Conservation (phyloP, 1,284 basidiomycete species). For the Cryptococcus amylolentus region DNA sequence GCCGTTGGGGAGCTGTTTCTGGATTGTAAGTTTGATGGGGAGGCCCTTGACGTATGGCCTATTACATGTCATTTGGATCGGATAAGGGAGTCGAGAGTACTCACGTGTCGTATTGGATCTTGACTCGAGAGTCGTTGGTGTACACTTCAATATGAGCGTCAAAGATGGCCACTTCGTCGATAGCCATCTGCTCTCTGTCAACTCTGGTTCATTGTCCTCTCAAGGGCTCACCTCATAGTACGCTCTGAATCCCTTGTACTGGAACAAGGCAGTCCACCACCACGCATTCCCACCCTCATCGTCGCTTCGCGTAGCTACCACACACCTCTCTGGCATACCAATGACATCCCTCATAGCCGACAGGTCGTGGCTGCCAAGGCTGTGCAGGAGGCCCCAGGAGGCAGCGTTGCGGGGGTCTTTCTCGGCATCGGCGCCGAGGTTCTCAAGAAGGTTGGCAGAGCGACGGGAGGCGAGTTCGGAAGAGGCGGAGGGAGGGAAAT, state of each 20-base stretch:
- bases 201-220: constrained; percentile 11
- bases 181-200: constrained; percentile 35
- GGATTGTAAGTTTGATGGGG: constrained; percentile 46
- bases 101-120: constrained; percentile 50
- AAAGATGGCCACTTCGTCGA: constrained; percentile 49
- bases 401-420: constrained; percentile 25
- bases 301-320: constrained; percentile 25
- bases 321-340: constrained; percentile 42
- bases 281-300: constrained; percentile 20
- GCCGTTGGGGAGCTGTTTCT: constrained; percentile 33
- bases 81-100: constrained; percentile 6
- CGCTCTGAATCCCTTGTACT: constrained; percentile 36
- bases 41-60: constrained; percentile 51
- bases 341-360: constrained; percentile 51
- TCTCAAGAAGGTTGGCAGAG: constrained; percentile 22
- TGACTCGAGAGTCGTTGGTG: constrained; percentile 46
- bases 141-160: constrained; percentile 52
- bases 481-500: constrained; percentile 28
- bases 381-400: constrained; percentile 42
- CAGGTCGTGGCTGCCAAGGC: constrained; percentile 48
- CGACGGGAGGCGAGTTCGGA: constrained; percentile 19
- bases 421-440: constrained; percentile 24
- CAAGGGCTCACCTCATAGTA: constrained; percentile 39
- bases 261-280: constrained; percentile 28
- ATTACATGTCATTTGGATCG: background rate